phyloP scores from a whole-genome alignment of 441 rosid genomes.

The Brassica hybrid region DNA sequence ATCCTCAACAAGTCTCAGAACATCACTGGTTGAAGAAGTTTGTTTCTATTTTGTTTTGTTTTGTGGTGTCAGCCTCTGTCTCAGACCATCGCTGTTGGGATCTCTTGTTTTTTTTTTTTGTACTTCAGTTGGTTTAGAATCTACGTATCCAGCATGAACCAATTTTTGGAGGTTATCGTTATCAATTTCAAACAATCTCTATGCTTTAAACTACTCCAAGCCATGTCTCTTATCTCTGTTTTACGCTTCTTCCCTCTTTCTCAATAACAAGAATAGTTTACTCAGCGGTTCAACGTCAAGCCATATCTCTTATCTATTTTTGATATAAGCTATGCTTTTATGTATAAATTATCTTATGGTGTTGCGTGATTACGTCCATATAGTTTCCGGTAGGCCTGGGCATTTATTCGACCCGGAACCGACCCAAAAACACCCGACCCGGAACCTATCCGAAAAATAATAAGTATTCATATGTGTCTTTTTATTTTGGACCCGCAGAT shows the following conservation, averaged over 20 bases:
- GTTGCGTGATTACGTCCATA: no score
- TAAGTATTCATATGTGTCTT: no score
- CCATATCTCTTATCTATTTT: no score
- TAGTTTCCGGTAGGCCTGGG: neutral
- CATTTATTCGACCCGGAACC: no score
- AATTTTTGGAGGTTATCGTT: conserved; percentile 6
- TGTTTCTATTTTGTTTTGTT: conserved; percentile 27
- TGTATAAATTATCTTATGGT: no score
- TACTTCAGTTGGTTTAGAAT: conserved; percentile 23
- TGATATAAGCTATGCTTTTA: no score
- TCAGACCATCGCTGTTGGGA: conserved; percentile 9
- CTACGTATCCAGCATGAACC: conserved; percentile 20
- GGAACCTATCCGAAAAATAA: no score
- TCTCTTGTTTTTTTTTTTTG: conserved; percentile 14
- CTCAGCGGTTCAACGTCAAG: no score
- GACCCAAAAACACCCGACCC: no score
- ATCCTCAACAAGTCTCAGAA: conserved; percentile 94
- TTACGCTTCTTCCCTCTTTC: no score
- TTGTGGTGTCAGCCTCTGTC: conserved; percentile 16
- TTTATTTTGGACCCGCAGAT: no score
- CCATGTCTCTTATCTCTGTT: neutral
- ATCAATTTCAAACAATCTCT: neutral
- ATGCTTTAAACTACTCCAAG: neutral
- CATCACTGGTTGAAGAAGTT: conserved; percentile 44
- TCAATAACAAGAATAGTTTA: no score